Percentiles rank a stretch among this genome's conserved stretches.
These are phyloP conservation scores for Elaeis oleifera DNA, from an alignment of 202 grass and related monocot species.

Conservation along the genomic window DNA sequence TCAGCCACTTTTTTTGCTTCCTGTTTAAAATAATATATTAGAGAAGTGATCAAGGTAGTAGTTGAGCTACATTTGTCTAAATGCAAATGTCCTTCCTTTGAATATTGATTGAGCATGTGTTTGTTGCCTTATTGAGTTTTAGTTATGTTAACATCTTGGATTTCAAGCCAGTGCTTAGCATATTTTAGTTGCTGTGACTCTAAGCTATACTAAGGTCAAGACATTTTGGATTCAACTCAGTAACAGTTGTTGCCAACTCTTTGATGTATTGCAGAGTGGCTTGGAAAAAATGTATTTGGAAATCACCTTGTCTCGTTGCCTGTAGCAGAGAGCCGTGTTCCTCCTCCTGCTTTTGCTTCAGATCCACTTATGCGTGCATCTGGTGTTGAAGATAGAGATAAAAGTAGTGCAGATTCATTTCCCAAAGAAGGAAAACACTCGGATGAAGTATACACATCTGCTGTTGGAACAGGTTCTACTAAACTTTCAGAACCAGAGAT, in stretches of 20 bases:
- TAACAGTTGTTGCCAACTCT: neutral
- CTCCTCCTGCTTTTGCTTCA: slow-evolving; percentile 77
- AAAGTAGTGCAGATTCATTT: slow-evolving; percentile 31
- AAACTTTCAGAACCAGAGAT: slow-evolving; percentile 59
- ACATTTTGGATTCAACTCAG: too few species aligned
- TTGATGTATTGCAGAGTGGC: slow-evolving; percentile 66
- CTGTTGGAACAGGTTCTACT: slow-evolving; percentile 21
- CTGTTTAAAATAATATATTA: too few species aligned
- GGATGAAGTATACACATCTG: slow-evolving; percentile 37
- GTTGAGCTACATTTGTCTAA: too few species aligned
- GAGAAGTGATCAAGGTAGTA: too few species aligned
- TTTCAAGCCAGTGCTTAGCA: too few species aligned
- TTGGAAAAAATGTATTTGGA: slow-evolving; percentile 94
- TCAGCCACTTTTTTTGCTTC: too few species aligned
- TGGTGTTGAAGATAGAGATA: slow-evolving; percentile 41
- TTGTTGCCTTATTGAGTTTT: too few species aligned
- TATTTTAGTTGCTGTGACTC: too few species aligned
- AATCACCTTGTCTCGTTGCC: slow-evolving; percentile 66
- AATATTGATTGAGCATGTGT: too few species aligned
- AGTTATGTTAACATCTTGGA: too few species aligned
- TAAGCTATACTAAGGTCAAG: too few species aligned
- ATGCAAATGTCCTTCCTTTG: too few species aligned
- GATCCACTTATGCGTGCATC: slow-evolving; percentile 58
- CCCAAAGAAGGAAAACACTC: slow-evolving; percentile 26
- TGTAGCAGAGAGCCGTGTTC: slow-evolving; percentile 39